Percentiles rank a stretch among this genome's conserved stretches.
phyloP scores from a whole-genome alignment of 495 filamentous ascomycete genomes.

The Aspergillus taichungensis region DNA sequence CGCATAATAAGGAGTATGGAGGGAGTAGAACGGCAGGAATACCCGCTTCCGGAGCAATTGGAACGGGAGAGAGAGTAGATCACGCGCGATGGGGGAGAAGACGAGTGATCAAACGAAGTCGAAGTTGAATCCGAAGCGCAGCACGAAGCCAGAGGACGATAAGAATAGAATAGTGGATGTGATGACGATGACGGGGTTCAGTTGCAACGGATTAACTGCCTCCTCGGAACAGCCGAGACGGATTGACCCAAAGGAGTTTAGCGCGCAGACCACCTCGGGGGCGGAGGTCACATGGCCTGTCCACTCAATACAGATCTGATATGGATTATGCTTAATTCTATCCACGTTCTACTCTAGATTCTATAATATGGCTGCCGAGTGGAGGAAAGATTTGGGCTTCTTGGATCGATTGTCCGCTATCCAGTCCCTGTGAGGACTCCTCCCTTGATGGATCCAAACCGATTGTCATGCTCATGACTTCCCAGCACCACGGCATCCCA shows the following conservation, averaged over 20 bases:
- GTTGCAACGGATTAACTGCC: no score
- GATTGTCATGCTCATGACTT: constrained; percentile 2
- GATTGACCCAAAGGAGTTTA: no score
- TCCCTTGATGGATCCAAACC: constrained; percentile 3
- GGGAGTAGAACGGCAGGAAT: neutral
- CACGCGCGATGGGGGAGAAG: neutral
- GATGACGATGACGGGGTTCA: neutral
- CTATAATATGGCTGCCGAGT: constrained; percentile 27
- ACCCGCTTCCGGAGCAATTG: neutral
- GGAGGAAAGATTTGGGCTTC: constrained; percentile 38
- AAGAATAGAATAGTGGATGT: neutral
- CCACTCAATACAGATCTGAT: no score
- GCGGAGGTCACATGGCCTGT: no score
- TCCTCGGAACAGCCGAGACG: no score
- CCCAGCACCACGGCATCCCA: constrained; percentile 40
- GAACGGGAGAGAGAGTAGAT: neutral
- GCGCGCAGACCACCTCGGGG: no score
- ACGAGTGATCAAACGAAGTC: neutral
- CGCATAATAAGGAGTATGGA: constrained; percentile 31
- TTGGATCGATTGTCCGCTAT: constrained; percentile 42
- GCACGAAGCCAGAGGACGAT: neutral
- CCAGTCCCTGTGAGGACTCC: constrained; percentile 33
- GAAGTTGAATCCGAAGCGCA: neutral
- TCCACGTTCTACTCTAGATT: neutral
- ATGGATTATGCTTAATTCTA: neutral